Conservation (phyloP, 345 rosid species). For the Arabis alpina region DNA sequence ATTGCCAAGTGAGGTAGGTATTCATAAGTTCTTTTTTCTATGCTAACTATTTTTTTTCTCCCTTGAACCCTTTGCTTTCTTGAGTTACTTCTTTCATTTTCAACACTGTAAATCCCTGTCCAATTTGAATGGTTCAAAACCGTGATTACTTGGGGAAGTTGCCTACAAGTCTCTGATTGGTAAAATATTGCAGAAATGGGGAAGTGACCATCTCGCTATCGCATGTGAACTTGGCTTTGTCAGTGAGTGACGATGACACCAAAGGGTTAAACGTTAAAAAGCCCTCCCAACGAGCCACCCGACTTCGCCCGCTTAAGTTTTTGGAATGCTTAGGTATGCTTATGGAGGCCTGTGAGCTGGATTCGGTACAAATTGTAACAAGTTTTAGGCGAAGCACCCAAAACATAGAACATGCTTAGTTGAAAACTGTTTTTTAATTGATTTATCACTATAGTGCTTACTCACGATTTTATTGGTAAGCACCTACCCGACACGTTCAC, state of each 20-base stretch:
- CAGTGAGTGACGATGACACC: constrained; percentile 35
- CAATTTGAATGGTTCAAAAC: constrained; percentile 10
- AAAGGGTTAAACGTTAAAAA: background rate
- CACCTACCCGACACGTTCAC: constrained; percentile 7
- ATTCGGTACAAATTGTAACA: constrained; percentile 27
- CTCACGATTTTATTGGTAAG: constrained; percentile 8
- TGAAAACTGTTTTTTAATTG: background rate
- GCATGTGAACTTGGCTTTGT: constrained; percentile 82
- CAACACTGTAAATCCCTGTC: background rate
- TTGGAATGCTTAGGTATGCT: background rate
- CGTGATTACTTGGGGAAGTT: background rate
- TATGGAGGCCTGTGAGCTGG: constrained; percentile 13
- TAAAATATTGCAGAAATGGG: constrained; percentile 66
- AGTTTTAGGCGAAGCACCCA: constrained; percentile 21
- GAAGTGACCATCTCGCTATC: constrained; percentile 97
- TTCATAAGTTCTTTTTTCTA: background rate
- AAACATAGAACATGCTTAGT: background rate
- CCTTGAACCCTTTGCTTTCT: constrained; percentile 3
- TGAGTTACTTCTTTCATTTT: background rate
- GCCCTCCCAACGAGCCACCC: background rate
- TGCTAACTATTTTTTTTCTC: background rate
- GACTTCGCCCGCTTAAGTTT: constrained; percentile 5
- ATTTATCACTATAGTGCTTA: background rate
- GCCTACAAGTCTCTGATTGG: constrained; percentile 13
- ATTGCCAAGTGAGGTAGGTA: constrained; percentile 95